These are phyloP conservation scores for Hyphodiscus sp. DNA, from an alignment of 2,329 filamentous ascomycete species.

Conservation along the genomic window DNA sequence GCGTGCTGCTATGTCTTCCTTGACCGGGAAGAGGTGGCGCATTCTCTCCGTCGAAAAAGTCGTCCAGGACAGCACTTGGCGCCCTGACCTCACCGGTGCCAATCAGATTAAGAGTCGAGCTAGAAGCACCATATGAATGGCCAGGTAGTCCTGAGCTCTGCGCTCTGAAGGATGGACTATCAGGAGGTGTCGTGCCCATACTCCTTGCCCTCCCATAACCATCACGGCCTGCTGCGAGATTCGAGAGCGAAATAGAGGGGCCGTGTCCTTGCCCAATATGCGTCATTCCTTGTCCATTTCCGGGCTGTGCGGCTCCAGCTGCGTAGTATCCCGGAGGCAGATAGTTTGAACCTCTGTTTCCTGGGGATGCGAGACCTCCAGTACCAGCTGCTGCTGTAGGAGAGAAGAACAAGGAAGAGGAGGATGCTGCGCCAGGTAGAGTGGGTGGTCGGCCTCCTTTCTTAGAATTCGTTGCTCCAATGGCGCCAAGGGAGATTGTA, in stretches of 20 bases:
- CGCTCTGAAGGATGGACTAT: constrained; percentile 50
- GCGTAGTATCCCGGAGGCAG: constrained; percentile 90
- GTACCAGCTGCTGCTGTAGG: constrained; percentile 62
- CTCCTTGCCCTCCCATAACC: constrained; percentile 42
- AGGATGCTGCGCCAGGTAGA: constrained; percentile 20
- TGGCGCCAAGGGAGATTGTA: constrained; percentile 24
- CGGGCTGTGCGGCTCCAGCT: constrained; percentile 41
- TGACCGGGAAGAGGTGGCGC: constrained; percentile 17
- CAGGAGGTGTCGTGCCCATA: constrained; percentile 42
- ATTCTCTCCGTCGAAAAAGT: constrained; percentile 63
- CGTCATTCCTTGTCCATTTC: constrained; percentile 29
- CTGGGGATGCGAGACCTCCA: constrained; percentile 41
- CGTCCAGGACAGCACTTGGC: constrained; percentile 85
- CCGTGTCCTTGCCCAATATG: constrained; percentile 33
- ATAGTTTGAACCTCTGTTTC: constrained; percentile 68
- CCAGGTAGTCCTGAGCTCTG: background rate
- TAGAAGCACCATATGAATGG: constrained; percentile 30
- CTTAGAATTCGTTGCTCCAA: constrained; percentile 20
- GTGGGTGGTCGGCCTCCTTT: constrained; percentile 34
- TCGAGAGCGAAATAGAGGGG: constrained; percentile 52
- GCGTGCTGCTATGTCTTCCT: background rate
- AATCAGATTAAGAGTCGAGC: constrained; percentile 56
- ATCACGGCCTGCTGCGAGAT: constrained; percentile 47
- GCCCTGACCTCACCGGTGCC: constrained; percentile 53
- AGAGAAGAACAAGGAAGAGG: constrained; percentile 71